Percentiles rank a stretch among this genome's conserved stretches.
phyloP scores from a whole-genome alignment of 2,329 filamentous ascomycete species.

The Fusarium agapanthi region DNA sequence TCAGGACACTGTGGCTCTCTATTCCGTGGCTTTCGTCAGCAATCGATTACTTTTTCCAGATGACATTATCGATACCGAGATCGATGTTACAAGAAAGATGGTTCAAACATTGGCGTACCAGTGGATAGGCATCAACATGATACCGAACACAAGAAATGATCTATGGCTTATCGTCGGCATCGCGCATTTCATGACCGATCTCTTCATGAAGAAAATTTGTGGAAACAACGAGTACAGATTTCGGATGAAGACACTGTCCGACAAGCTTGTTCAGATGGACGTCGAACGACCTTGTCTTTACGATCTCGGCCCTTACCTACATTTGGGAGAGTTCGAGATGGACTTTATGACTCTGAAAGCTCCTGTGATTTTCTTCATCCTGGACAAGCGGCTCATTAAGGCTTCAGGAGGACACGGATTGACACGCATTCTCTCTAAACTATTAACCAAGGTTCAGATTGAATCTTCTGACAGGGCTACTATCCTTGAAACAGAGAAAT shows the following conservation, averaged over 20 bases:
- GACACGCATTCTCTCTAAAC: slow-evolving; percentile 82
- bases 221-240: slow-evolving; percentile 96
- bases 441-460: slow-evolving; percentile 86
- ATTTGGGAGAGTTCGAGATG: slow-evolving; percentile 83
- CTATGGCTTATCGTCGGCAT: slow-evolving; percentile 91
- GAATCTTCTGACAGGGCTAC: slow-evolving; percentile 69
- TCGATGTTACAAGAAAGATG: slow-evolving; percentile 81
- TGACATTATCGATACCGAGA: slow-evolving; percentile 84
- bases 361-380: slow-evolving; percentile 88
- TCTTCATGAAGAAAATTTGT: slow-evolving; percentile 88
- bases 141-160: slow-evolving; percentile 82
- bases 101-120: slow-evolving; percentile 88
- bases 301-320: slow-evolving; percentile 79
- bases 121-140: slow-evolving; percentile 93
- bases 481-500: slow-evolving; percentile 77
- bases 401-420: slow-evolving; percentile 83
- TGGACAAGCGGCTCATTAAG: slow-evolving; percentile 91
- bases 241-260: slow-evolving; percentile 84
- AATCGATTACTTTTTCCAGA: slow-evolving; percentile 85
- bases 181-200: slow-evolving; percentile 93
- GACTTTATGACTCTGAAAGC: slow-evolving; percentile 94
- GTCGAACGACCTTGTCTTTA: slow-evolving; percentile 83
- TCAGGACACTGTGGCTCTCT: slow-evolving; percentile 77
- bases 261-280: slow-evolving; percentile 83
- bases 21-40: slow-evolving; percentile 88